Evolutionary conservation across 495 filamentous ascomycete genomes (phyloP).

Genomic region (Tetracladium marchalianum): DNA sequence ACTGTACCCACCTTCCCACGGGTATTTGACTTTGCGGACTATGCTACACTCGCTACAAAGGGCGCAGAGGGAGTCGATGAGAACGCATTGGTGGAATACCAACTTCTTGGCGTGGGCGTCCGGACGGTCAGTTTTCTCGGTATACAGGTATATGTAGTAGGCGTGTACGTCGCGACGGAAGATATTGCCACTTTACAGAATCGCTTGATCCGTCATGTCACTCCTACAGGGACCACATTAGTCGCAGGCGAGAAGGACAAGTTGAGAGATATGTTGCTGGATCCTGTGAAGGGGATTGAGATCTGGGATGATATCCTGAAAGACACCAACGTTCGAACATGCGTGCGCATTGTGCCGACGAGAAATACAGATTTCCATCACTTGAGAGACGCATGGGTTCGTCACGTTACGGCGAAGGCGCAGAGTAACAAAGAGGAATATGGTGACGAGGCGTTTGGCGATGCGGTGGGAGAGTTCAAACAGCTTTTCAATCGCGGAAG

Average conservation of each 20-base stretch:
- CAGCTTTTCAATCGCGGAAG: conserved; percentile 62
- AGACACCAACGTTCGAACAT: conserved; percentile 52
- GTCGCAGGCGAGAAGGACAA: conserved; percentile 68
- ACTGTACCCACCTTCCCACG: conserved; percentile 74
- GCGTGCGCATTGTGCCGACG: conserved; percentile 71
- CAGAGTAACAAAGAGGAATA: conserved; percentile 38
- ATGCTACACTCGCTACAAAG: conserved; percentile 7
- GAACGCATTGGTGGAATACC: conserved; percentile 51
- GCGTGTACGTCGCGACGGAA: conserved; percentile 73
- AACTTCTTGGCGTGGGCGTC: conserved; percentile 76
- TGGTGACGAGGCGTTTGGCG: conserved; percentile 61
- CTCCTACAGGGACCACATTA: conserved; percentile 66
- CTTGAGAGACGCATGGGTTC: conserved; percentile 81
- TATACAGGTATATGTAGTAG: conserved; percentile 93
- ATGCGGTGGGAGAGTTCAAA: conserved; percentile 60
- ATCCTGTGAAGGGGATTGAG: conserved; percentile 53
- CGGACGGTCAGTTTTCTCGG: conserved; percentile 80
- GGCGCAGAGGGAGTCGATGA: conserved; percentile 15
- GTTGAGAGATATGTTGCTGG: conserved; percentile 56
- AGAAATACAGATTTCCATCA: conserved; percentile 89
- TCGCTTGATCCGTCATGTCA: conserved; percentile 37
- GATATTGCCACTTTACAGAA: conserved; percentile 53
- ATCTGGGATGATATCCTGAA: conserved; percentile 66
- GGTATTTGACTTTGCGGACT: conserved; percentile 45
- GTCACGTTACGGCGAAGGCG: conserved; percentile 66